Conservation (phyloP, 176 grass and related monocot species). For the Musa itinerans region DNA sequence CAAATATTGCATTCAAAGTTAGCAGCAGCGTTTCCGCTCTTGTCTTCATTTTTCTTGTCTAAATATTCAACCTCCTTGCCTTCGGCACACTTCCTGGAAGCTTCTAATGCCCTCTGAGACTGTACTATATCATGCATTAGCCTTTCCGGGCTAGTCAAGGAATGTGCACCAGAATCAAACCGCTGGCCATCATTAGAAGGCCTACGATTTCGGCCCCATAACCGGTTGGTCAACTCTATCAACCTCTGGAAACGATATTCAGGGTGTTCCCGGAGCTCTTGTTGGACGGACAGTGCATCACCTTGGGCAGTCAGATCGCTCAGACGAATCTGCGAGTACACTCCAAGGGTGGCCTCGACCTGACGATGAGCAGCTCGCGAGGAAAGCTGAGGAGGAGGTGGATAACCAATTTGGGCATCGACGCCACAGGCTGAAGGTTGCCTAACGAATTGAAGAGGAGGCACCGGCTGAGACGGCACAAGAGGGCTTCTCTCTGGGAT, state of each 20-base stretch:
- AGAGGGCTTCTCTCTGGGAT: neutral
- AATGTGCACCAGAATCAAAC: neutral
- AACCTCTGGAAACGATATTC: slow-evolving; percentile 8
- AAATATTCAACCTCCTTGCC: slow-evolving; percentile 23
- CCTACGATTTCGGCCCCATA: neutral
- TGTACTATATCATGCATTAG: slow-evolving; percentile 32
- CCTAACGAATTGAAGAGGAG: neutral
- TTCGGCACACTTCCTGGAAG: slow-evolving; percentile 36
- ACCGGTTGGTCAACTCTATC: slow-evolving; percentile 5
- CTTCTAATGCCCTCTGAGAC: slow-evolving; percentile 38
- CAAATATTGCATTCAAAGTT: slow-evolving; percentile 89
- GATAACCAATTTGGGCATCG: neutral
- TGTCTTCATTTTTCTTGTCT: slow-evolving; percentile 33
- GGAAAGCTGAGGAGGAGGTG: neutral
- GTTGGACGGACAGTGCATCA: neutral
- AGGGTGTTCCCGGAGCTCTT: slow-evolving; percentile 6
- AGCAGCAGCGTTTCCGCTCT: slow-evolving; percentile 28
- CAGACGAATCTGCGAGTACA: neutral
- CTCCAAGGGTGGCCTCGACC: neutral
- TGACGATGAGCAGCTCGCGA: neutral
- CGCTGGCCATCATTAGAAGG: neutral
- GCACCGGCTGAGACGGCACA: neutral
- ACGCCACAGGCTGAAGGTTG: neutral
- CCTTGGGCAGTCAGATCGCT: neutral
- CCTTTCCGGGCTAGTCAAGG: slow-evolving; percentile 12